Evolutionary conservation across 371 early-diverging fungal genomes (phyloP), one percentile per base, ranked within the genome.

Genomic region (Apophysomyces elegans): DNA sequence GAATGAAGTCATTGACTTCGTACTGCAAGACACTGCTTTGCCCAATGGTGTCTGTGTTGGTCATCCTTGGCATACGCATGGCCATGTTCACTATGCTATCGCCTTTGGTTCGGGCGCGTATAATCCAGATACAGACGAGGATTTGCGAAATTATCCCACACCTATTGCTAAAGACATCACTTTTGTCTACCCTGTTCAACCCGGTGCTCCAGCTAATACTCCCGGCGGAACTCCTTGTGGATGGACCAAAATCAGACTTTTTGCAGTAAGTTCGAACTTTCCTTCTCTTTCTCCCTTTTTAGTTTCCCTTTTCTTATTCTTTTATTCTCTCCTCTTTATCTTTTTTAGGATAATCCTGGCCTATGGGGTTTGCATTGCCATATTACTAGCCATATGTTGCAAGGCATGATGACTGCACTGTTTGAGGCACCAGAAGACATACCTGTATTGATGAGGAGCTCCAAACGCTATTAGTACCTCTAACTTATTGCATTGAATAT

Each of bases 341-440:
- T 37, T 7, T 13, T 7, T 18, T 58, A 75, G 77, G 67, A 73
- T 13, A 85, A 85, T 64, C 83, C 85, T 43, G 83, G 85, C 0
- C 59, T 78, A 32, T 85, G 85, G 85, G 73, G 75, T 5, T 65
- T 83, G 16, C 85, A 85, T 61, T 85, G 83, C 50, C 85, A 83
- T 63, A 78, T 81, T 39, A 80, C 79, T n/a, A 72, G 79, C 8
- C 86, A 86, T 65, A 78, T 84, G 77, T 36, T 82, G 7, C 81
- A 80, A 61, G 86, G 86, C 26, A 82, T 80, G 70, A 72, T 79
- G 74, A 67, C 69, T 47, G 65, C 79, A 1, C 46, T 82, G 36
- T 73, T 77, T 63, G 75, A 75, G 58, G 75, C 75, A 54, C 65
- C 77, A n/a, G 66, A 79, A 36, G 44, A 68, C 7, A 74, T 72